phyloP scores from a whole-genome alignment of 2,329 filamentous ascomycete genomes.

The Cladorrhinum sp. region DNA sequence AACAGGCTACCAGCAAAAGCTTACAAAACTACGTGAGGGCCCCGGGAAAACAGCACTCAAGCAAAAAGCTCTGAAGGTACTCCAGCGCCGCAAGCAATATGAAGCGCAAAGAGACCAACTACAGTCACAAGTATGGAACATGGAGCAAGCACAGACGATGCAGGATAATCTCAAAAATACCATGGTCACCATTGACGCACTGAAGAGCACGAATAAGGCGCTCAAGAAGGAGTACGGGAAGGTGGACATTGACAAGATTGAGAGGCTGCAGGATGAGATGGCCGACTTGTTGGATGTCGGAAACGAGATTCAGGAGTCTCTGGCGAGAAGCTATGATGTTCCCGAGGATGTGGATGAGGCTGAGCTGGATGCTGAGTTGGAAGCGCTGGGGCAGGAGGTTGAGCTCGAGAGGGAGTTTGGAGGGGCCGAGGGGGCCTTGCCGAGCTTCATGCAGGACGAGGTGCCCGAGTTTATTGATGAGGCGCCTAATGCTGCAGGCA shows the following conservation, averaged over 20 bases:
- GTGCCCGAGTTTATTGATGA: slow-evolving; percentile 92
- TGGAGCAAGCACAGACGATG: slow-evolving; percentile 98
- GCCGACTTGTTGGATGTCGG: slow-evolving; percentile 95
- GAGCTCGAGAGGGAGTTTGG: slow-evolving; percentile 72
- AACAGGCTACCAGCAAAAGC: slow-evolving; percentile 78
- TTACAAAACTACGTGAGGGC: slow-evolving; percentile 90
- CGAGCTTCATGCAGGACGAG: slow-evolving; percentile 87
- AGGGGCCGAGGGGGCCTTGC: slow-evolving; percentile 55
- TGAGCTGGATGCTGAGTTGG: slow-evolving; percentile 92
- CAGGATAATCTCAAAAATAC: slow-evolving; percentile 98
- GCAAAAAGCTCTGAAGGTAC: slow-evolving; percentile 89
- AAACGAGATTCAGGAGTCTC: slow-evolving; percentile 96
- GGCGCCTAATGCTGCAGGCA: slow-evolving; percentile 67
- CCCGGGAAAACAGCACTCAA: slow-evolving; percentile 91
- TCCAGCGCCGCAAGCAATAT: slow-evolving; percentile 91
- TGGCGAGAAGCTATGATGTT: slow-evolving; percentile 86
- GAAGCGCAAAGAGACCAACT: slow-evolving; percentile 92
- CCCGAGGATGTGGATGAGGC: slow-evolving; percentile 97
- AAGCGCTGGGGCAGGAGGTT: slow-evolving; percentile 91
- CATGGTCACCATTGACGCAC: slow-evolving; percentile 96
- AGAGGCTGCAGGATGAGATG: slow-evolving; percentile 98
- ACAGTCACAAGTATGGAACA: slow-evolving; percentile 94
- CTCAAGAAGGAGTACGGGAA: slow-evolving; percentile 93
- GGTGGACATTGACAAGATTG: slow-evolving; percentile 96
- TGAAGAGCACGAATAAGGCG: slow-evolving; percentile 95